These are phyloP conservation scores for Nemania abortiva DNA, from an alignment of 2,329 filamentous ascomycete genomes.

Conservation along the genomic window DNA sequence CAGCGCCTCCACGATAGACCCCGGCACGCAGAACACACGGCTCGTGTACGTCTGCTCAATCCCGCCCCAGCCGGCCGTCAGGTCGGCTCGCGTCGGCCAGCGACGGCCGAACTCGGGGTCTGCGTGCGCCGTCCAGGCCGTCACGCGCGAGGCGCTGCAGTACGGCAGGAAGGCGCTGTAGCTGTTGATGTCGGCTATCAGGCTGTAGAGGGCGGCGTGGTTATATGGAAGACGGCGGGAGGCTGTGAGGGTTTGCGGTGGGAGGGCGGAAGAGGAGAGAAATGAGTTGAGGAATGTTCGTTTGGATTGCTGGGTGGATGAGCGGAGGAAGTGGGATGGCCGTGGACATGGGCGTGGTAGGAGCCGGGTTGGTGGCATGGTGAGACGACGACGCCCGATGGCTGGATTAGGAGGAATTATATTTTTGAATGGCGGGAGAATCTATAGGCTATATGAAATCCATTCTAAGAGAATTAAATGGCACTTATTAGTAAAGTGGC, in stretches of 20 bases:
- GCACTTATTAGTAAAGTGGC: background rate
- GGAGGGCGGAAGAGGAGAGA: slow-evolving; percentile 41
- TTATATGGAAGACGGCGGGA: slow-evolving; percentile 82
- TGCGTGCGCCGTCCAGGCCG: slow-evolving; percentile 70
- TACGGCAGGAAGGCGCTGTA: slow-evolving; percentile 94
- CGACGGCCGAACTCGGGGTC: slow-evolving; percentile 52
- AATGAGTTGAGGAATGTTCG: slow-evolving; percentile 50
- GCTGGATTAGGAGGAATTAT: slow-evolving; percentile 6
- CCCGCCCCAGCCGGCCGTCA: slow-evolving; percentile 87
- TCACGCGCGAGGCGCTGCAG: slow-evolving; percentile 82
- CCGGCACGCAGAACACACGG: slow-evolving; percentile 81
- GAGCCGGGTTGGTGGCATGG: slow-evolving; percentile 37
- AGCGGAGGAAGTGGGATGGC: slow-evolving; percentile 31
- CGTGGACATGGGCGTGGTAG: slow-evolving; percentile 25
- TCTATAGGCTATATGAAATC: slow-evolving; percentile 28
- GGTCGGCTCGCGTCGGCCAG: slow-evolving; percentile 80
- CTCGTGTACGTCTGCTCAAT: slow-evolving; percentile 88
- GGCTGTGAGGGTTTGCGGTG: slow-evolving; percentile 75
- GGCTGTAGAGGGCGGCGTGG: slow-evolving; percentile 76
- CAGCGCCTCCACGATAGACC: slow-evolving; percentile 79
- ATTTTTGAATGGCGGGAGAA: background rate
- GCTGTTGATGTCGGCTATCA: slow-evolving; percentile 88
- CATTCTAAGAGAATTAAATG: slow-evolving; percentile 24
- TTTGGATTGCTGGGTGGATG: background rate
- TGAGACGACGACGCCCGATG: background rate